Base-by-base conservation (phyloP, 257 asterid genomes). In the Verbena officinalis region DNA sequence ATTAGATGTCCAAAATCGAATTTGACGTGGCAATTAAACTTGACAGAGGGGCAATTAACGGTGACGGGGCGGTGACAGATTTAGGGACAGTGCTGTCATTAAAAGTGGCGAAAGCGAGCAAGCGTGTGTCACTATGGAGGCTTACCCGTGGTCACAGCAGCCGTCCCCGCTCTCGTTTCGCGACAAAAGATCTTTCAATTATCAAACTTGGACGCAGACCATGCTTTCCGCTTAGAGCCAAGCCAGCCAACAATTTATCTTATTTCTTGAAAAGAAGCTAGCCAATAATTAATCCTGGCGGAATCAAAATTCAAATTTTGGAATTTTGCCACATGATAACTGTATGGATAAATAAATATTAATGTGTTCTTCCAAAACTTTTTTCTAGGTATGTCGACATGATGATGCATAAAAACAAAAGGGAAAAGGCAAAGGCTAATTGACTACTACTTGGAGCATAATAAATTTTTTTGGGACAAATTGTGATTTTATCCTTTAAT, bases 81-180 rank as follows among this genome's bases (percentile, higher is more conserved):
- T 7, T 10, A 14, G 60, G 11, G 39, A 2, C 34, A 55, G 40
- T 39, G 63, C 14, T 7, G 3, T n/a, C n/a, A n/a, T n/a, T n/a
- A n/a, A n/a, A 12, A 9, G 33, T 68, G 75, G 51, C 75, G 20
- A 50, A 16, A n/a, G 48, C 39, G 53, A 10, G 72, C 72, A 55
- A 69, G 69, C 84, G 81, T 72, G 81, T 79, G 81, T 64, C 69
- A 34, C 52, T 10, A 50, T 39, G 24, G 58, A 4, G 66, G 23
- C 1, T 3, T 23, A 64, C 55, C 66, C 65, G 70, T 63, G 75
- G 10, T 1, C 16, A 33, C 81, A 23, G 80, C 54, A 58, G 70
- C 59, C 11, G n/a, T 55, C 48, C 14, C 16, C 7, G 44, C 8
- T 49, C 34, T 52, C 43, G 5, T 11, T 17, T 60, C 33, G 19